Conservation (phyloP, 352 stramenopile species). For the Halophytophthora batemanensis region DNA sequence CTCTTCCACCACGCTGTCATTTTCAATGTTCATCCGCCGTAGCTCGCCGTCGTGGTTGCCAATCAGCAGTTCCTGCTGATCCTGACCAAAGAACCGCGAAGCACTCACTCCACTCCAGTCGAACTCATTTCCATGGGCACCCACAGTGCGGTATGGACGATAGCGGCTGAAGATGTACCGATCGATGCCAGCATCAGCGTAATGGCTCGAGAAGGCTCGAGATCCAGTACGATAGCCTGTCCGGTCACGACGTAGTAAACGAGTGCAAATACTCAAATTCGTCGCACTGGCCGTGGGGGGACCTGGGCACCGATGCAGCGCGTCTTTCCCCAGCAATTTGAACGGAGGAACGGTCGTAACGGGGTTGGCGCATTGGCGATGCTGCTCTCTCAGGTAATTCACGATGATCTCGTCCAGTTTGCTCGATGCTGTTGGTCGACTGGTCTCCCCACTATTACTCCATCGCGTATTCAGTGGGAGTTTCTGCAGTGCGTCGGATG, state of each 20-base stretch:
- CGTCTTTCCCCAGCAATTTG: conserved; percentile 56
- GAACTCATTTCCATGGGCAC: conserved; percentile 38
- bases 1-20: conserved; percentile 62
- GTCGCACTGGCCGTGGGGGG: conserved; percentile 35
- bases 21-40: conserved; percentile 52
- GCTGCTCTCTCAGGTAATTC: conserved; percentile 85
- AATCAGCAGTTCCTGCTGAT: conserved; percentile 68
- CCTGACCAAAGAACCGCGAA: conserved; percentile 58
- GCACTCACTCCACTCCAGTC: conserved; percentile 62
- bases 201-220: conserved; percentile 45
- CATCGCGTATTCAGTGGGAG: conserved; percentile 34
- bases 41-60: conserved; percentile 75
- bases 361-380: conserved; percentile 84
- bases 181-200: conserved; percentile 66
- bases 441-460: conserved; percentile 15
- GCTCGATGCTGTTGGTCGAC: conserved; percentile 22
- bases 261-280: conserved; percentile 63
- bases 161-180: conserved; percentile 81
- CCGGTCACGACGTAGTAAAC: conserved; percentile 50
- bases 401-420: conserved; percentile 83
- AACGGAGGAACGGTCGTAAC: conserved; percentile 86
- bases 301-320: conserved; percentile 75
- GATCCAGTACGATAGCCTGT: conserved; percentile 42
- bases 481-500: conserved; percentile 29
- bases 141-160: conserved; percentile 58